A percentile compares a stretch with the other conserved stretches of the same genome.
Conservation (phyloP, 2,329 filamentous ascomycete species). For the Diaporthe citri region DNA sequence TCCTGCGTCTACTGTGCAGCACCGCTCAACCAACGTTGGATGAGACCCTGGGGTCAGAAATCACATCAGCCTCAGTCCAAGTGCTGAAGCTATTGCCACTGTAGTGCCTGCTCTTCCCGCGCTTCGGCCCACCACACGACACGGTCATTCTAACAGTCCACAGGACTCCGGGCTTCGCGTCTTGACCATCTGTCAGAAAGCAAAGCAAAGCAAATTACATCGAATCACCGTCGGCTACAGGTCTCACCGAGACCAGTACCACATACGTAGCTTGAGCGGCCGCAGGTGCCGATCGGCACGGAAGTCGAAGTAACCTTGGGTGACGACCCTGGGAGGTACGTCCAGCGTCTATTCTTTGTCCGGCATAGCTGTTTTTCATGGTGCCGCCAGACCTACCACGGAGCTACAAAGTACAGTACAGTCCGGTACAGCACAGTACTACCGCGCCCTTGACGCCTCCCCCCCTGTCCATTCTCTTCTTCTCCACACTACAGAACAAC, state of each 20-base stretch:
- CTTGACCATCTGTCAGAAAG: background rate
- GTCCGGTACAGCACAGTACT: slow-evolving; percentile 14
- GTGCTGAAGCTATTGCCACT: slow-evolving; percentile 19
- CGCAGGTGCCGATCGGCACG: slow-evolving; percentile 39
- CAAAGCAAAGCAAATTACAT: slow-evolving; percentile 19
- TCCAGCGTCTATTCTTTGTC: slow-evolving; percentile 34
- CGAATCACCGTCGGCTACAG: slow-evolving; percentile 37
- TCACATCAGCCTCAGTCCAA: slow-evolving; percentile 28
- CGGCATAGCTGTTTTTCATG: slow-evolving; percentile 24
- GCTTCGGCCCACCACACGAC: background rate
- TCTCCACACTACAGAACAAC: slow-evolving; percentile 33
- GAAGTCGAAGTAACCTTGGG: slow-evolving; percentile 37
- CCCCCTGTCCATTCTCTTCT: slow-evolving; percentile 29
- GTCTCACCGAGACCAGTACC: slow-evolving; percentile 36
- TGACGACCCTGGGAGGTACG: slow-evolving; percentile 27
- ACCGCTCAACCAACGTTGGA: slow-evolving; percentile 16
- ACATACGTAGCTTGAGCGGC: slow-evolving; percentile 35
- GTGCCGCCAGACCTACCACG: slow-evolving; percentile 24
- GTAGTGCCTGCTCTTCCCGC: slow-evolving; percentile 7
- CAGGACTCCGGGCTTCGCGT: background rate
- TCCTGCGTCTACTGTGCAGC: slow-evolving; percentile 16
- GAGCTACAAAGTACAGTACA: slow-evolving; percentile 31
- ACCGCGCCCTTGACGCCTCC: slow-evolving; percentile 27
- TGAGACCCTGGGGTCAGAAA: slow-evolving; percentile 7
- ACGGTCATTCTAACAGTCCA: slow-evolving; percentile 15